Percentiles rank a stretch among this genome's conserved stretches.
Evolutionary conservation across 805 yeast genomes (phyloP).

Genomic region (Clavispora asparagi): DNA sequence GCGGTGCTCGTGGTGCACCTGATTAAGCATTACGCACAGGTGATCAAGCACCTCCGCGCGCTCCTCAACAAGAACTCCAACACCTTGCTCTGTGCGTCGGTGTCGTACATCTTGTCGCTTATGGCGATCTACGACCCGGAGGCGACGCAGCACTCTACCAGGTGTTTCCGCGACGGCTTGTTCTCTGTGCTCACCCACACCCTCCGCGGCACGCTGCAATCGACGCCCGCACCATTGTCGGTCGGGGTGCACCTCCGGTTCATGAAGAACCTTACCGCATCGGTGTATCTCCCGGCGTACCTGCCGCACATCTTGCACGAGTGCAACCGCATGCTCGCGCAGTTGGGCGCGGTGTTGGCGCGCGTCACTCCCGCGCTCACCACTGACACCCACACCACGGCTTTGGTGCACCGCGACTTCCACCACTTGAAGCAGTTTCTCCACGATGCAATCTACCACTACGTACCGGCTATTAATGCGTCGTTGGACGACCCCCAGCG

Average conservation of each 20-base stretch:
- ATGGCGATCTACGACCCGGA: constrained; percentile 42
- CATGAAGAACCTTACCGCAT: constrained; percentile 29
- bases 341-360: constrained; percentile 18
- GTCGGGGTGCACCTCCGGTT: constrained; percentile 29
- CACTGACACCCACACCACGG: constrained; percentile 5
- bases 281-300: constrained; percentile 34
- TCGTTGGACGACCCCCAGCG: constrained; percentile 20
- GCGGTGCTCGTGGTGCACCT: constrained; percentile 23
- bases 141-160: constrained; percentile 31
- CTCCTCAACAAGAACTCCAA: constrained; percentile 23
- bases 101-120: constrained; percentile 32
- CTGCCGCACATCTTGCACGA: constrained; percentile 28
- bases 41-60: constrained; percentile 28
- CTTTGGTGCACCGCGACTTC: constrained; percentile 18
- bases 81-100: constrained; percentile 28
- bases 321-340: constrained; percentile 17
- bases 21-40: constrained; percentile 32
- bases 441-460: constrained; percentile 20
- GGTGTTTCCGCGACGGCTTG: constrained; percentile 38
- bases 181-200: constrained; percentile 30
- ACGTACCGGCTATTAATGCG: constrained; percentile 22
- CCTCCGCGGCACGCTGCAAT: constrained; percentile 3
- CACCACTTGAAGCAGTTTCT: constrained; percentile 20
- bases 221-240: constrained; percentile 5
- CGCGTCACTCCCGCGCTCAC: constrained; percentile 2